A percentile compares a stretch with the other conserved stretches of the same genome.
phyloP scores from a whole-genome alignment of 1,139 yeast genomes.

The Pichia sp. region DNA sequence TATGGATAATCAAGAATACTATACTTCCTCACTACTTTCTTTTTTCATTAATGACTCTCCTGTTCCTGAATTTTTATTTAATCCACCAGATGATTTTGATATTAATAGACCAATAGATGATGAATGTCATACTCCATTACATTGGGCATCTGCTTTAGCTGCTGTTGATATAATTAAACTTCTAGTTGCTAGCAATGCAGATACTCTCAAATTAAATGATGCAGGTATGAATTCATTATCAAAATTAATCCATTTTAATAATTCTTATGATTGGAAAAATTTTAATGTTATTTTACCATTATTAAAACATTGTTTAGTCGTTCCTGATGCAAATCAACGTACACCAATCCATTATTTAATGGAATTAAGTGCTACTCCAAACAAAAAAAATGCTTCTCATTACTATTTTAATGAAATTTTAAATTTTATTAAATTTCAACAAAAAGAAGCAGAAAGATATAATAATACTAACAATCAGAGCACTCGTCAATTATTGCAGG shows the following conservation, averaged over 20 bases:
- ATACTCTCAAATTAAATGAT: slow-evolving; percentile 65
- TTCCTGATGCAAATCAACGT: slow-evolving; percentile 67
- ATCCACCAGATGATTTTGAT: slow-evolving; percentile 76
- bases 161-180: slow-evolving; percentile 65
- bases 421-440: slow-evolving; percentile 29
- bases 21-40: slow-evolving; percentile 50
- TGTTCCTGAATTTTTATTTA: slow-evolving; percentile 66
- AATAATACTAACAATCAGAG: slow-evolving; percentile 18
- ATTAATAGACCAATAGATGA: slow-evolving; percentile 86
- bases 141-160: slow-evolving; percentile 97
- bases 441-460: slow-evolving; percentile 28
- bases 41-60: slow-evolving; percentile 69
- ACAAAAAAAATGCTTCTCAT: slow-evolving; percentile 35
- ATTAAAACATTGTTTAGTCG: slow-evolving; percentile 62
- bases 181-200: slow-evolving; percentile 63
- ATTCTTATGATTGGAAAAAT: slow-evolving; percentile 73
- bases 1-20: slow-evolving; percentile 23
- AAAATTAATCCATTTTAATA: slow-evolving; percentile 77
- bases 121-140: slow-evolving; percentile 93
- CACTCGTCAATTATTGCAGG: slow-evolving; percentile 45
- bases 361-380: slow-evolving; percentile 50
- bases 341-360: slow-evolving; percentile 70
- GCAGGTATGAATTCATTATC: slow-evolving; percentile 83
- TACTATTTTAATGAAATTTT: slow-evolving; percentile 38
- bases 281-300: slow-evolving; percentile 67